Evolutionary conservation across 2,329 filamentous ascomycete species (phyloP), one percentile per base, ranked within the genome.

Genomic region (Fusarium abutilonis): DNA sequence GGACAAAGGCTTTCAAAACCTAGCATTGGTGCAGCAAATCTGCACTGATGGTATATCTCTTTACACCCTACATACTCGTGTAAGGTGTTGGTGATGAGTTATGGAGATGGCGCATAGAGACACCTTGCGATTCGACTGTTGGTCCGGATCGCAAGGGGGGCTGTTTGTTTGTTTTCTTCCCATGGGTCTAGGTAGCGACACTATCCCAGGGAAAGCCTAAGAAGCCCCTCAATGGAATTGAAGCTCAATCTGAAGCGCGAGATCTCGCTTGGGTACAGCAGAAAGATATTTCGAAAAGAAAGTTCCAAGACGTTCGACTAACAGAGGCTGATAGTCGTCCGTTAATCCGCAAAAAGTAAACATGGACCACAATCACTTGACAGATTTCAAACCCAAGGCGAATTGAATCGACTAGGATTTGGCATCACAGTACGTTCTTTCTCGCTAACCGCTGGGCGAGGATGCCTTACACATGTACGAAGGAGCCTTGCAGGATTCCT

Each of bases 21-120:
- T 43, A 7, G 35, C 17, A 46, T 46, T 57, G 44, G 50, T 34
- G 51, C 26, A 52, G 57, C 40, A 23, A 29, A 28, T 42, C 44
- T 47, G 39, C 34, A 48, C 29, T 56, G 59, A 41, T 46, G 46
- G 42, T 52, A 64, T 62, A 21, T 23, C 52, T 46, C 21, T 53
- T 32, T 50, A 50, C 50, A 53, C 19, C 43, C 34, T 64, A 52
- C 54, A 62, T 64, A 55, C 32, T 55, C 44, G 60, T 48, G 51
- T 39, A 39, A 48, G 55, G 34, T 56, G 54, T 69, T 70, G 68
- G 68, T 66, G 58, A 70, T 62, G 44, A 55, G 48, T 54, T 59
- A 48, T 56, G 62, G 53, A 51, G 53, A 46, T 59, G 58, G 64
- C 52, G 56, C 59, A 51, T 63, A 45, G 39, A 47, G 39, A 35